Evolutionary conservation across 2,329 filamentous ascomycete species (phyloP).

Genomic region (Ophiostoma himal-ulmi): DNA sequence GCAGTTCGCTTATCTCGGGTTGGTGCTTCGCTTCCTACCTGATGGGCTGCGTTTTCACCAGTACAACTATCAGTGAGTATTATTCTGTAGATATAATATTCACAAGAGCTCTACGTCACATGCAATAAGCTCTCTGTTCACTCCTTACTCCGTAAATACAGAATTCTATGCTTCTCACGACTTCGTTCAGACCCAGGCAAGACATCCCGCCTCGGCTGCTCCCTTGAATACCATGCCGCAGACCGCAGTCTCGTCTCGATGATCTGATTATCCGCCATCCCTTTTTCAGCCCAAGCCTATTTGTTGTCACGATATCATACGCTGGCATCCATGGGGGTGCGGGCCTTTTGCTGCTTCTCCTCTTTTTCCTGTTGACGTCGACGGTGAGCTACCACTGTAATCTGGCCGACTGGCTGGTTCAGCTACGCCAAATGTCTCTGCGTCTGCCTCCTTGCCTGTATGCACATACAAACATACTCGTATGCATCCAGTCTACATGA

Average conservation of each 20-base stretch:
- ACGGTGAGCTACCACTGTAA: not conserved
- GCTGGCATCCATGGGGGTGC: not conserved
- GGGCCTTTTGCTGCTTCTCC: not conserved
- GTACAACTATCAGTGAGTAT: not conserved
- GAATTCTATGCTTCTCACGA: not conserved
- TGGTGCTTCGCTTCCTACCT: conserved; percentile 5
- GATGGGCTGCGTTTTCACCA: not conserved
- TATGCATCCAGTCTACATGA: not conserved
- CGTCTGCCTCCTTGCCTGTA: not conserved
- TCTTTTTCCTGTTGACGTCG: not conserved
- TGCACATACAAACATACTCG: not conserved
- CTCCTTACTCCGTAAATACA: not conserved
- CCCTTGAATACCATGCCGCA: not conserved
- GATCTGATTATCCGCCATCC: not conserved
- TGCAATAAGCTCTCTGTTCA: not conserved
- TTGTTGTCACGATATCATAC: conserved; percentile 7
- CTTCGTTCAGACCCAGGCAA: not conserved
- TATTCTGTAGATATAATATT: not conserved
- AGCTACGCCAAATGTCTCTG: not conserved
- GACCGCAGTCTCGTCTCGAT: not conserved
- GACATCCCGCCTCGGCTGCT: conserved; percentile 8
- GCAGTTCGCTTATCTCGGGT: conserved; percentile 21
- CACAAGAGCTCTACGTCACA: not conserved
- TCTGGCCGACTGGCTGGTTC: not conserved
- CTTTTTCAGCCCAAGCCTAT: conserved; percentile 4